Base-by-base conservation (phyloP, 495 filamentous ascomycete species). In the Aspergillus hancockii region DNA sequence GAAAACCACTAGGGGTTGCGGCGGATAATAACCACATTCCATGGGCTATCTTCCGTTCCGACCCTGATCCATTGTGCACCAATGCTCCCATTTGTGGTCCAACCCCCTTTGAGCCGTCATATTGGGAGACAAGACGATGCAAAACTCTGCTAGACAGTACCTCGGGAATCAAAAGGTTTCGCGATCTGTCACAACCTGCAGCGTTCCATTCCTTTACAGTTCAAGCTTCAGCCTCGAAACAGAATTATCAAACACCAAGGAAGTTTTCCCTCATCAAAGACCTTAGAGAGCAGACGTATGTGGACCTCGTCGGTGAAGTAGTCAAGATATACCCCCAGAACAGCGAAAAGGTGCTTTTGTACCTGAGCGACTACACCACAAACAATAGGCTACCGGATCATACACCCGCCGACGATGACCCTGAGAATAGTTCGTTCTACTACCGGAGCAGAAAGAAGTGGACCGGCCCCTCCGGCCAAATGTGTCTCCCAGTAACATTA, bases 311-410 rank as follows among this genome's bases (percentile, higher is more conserved):
- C 18, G 91, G 85, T n/a, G 81, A 93, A 67, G 85, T 97, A 4
- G 79, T 91, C 46, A 90, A 85, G 61, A 79, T 84, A 0, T 87
- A 83, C 49, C 80, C 74, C 34, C 73, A 71, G 49, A 68, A 72
- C 31, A 71, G 68, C 28, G 76, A 78, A 18, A 81, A 70, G 54
- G 68, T 81, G 19, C 84, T 88, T 1, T 45, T 98, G 0, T 92
- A 93, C 70, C 68, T 97, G 18, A 92, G 90, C 0, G 94, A 98
- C 69, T 98, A 96, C 71, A 96, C 93, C 9, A 67, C 80, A 23
- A 89, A 95, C 59, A 63, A 71, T 0, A 56, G 63, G 31, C 83
- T 98, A 21, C 84, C 79, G 46, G 71, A 85, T 32, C 85, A 87
- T 51, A 76, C 74, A 21, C 81, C 78, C 59, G 67, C 71, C 25